These are phyloP conservation scores for Leccinum ochraceum DNA, from an alignment of 768 basidiomycete species.

Conservation along the genomic window DNA sequence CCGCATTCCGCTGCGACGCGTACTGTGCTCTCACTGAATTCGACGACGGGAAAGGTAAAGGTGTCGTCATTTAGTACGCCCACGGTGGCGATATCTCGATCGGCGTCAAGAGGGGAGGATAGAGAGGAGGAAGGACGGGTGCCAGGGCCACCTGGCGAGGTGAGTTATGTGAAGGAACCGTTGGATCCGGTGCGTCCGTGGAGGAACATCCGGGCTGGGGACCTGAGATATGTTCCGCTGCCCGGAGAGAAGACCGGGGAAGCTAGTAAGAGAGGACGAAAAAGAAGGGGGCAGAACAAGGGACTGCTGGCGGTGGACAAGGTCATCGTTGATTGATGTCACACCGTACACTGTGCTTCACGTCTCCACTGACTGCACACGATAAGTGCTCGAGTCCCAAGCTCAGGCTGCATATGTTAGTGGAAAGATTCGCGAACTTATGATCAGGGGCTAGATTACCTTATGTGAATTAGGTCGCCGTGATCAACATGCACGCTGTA, in stretches of 20 bases:
- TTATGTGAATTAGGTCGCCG: no score
- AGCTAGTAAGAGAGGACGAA: slow-evolving; percentile 1
- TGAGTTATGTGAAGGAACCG: slow-evolving; percentile 35
- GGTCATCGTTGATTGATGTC: neutral
- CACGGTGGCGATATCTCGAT: slow-evolving; percentile 32
- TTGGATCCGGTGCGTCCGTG: slow-evolving; percentile 42
- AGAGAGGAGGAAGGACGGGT: slow-evolving; percentile 42
- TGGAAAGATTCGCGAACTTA: no score
- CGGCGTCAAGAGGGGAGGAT: slow-evolving; percentile 37
- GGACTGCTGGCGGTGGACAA: neutral
- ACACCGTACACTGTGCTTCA: no score
- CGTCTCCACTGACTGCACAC: no score
- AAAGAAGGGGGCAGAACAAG: slow-evolving; percentile 1
- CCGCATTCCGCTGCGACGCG: slow-evolving; percentile 39
- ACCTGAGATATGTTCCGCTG: slow-evolving; percentile 40
- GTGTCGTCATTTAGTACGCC: slow-evolving; percentile 53
- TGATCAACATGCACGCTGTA: no score
- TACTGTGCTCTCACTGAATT: slow-evolving; percentile 60
- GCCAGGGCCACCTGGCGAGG: slow-evolving; percentile 38
- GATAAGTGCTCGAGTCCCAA: no score
- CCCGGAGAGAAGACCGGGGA: slow-evolving; percentile 8
- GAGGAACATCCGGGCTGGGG: slow-evolving; percentile 40
- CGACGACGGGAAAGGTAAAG: slow-evolving; percentile 50
- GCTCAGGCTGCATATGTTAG: no score
- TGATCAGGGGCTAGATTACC: no score